Conservation (phyloP, 768 basidiomycete species). For the Tremella mesenterica region DNA sequence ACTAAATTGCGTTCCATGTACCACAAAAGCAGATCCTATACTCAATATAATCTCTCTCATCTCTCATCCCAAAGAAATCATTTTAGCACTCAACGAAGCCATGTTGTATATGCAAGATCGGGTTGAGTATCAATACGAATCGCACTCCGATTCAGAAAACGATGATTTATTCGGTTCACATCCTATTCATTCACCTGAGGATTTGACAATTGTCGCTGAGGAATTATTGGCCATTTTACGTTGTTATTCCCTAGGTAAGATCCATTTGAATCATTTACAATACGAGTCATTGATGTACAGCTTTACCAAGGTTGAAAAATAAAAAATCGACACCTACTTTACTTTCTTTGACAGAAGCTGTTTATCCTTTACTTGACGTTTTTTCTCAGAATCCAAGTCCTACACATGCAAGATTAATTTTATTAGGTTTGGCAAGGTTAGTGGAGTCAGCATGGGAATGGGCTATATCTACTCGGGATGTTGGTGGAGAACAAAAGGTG, state of each 20-base stretch:
- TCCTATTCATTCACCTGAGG: not conserved
- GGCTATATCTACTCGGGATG: constrained; percentile 3
- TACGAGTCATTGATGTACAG: not conserved
- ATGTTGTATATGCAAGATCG: constrained; percentile 15
- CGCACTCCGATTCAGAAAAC: constrained; percentile 6
- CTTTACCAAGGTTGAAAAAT: constrained; percentile 7
- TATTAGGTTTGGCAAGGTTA: constrained; percentile 1
- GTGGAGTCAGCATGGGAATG: constrained; percentile 4
- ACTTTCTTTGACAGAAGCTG: constrained; percentile 8
- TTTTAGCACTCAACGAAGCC: constrained; percentile 18
- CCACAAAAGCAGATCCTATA: not conserved
- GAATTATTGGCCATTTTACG: not conserved
- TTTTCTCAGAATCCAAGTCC: constrained; percentile 9
- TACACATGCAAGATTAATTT: constrained; percentile 1
- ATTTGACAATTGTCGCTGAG: not conserved
- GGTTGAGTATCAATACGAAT: constrained; percentile 14
- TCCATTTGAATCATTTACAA: not conserved
- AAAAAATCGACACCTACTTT: constrained; percentile 23
- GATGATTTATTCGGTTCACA: constrained; percentile 3
- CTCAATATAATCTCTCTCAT: not conserved
- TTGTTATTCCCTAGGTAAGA: constrained; percentile 4
- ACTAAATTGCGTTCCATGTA: constrained; percentile 3
- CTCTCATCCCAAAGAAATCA: constrained; percentile 13
- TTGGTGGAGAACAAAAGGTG: constrained; percentile 12
- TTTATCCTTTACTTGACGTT: constrained; percentile 6